Percentiles rank a stretch among this genome's conserved stretches.
These are phyloP conservation scores for Durusdinium trenchii DNA, from an alignment of 73 alveolate species.

Conservation along the genomic window DNA sequence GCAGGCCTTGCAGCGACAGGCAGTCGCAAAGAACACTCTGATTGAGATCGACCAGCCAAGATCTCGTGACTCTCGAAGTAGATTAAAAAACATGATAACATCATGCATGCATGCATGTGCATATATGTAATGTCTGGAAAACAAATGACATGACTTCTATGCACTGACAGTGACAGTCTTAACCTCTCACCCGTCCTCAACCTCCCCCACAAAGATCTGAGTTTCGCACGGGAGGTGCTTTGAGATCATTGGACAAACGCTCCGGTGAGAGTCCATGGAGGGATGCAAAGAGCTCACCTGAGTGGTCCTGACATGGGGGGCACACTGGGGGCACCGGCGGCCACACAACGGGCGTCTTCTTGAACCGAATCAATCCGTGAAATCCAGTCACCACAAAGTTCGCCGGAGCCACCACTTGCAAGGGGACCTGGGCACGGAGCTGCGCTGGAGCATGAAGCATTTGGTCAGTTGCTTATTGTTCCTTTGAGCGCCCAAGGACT, in stretches of 20 bases:
- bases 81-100: too few relatives aligned
- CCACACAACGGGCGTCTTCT: not conserved
- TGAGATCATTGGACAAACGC: not conserved
- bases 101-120: too few relatives aligned
- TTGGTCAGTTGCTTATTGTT: too few relatives aligned
- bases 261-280: conserved; percentile 57
- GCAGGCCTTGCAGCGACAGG: conserved; percentile 34
- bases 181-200: too few relatives aligned
- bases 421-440: not conserved
- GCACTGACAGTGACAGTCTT: too few relatives aligned
- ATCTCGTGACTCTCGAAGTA: too few relatives aligned
- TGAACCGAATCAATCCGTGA: not conserved
- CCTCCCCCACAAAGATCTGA: not conserved
- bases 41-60: too few relatives aligned
- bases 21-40: too few relatives aligned
- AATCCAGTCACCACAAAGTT: not conserved
- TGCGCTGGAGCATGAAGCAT: not conserved
- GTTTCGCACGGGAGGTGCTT: not conserved
- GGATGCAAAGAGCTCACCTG: conserved; percentile 73
- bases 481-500: too few relatives aligned
- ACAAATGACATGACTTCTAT: too few relatives aligned
- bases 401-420: conserved; percentile 42
- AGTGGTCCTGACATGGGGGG: conserved; percentile 74
- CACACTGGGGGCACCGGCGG: not conserved
- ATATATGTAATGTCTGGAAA: too few relatives aligned